A percentile compares a stretch with the other conserved stretches of the same genome.
These are phyloP conservation scores for Nicotiana knightiana DNA, from an alignment of 257 asterid genomes.

Conservation along the genomic window DNA sequence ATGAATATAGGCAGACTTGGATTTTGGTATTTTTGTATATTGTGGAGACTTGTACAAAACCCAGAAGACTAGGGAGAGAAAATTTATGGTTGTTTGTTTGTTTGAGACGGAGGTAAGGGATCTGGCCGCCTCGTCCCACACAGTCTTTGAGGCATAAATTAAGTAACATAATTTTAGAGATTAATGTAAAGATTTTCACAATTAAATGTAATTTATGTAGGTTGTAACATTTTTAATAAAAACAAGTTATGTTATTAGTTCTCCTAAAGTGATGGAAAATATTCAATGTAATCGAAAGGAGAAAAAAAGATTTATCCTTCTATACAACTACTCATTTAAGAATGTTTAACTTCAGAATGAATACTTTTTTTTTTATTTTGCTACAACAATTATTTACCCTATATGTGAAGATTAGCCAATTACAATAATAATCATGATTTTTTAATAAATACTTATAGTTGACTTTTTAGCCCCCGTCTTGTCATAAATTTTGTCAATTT, in stretches of 20 bases:
- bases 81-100: background rate
- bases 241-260: background rate
- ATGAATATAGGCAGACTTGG: conserved; percentile 16
- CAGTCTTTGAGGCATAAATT: background rate
- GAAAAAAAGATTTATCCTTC: too few species aligned
- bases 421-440: too few species aligned
- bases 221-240: background rate
- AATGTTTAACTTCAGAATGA: too few species aligned
- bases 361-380: too few species aligned
- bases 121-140: background rate
- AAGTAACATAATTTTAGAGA: background rate
- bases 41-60: background rate
- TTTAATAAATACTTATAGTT: too few species aligned
- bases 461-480: too few species aligned
- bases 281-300: too few species aligned
- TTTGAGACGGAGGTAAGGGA: background rate
- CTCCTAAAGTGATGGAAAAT: background rate
- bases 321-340: too few species aligned
- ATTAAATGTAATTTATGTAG: background rate
- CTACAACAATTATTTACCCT: too few species aligned
- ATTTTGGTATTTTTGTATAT: too few species aligned
- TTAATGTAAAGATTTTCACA: background rate
- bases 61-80: background rate
- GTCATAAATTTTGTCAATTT: too few species aligned
- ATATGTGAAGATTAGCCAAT: too few species aligned